Evolutionary conservation across 306 rosid genomes (phyloP), one percentile per base, ranked within the genome.

Genomic region (Vigna unguiculata): DNA sequence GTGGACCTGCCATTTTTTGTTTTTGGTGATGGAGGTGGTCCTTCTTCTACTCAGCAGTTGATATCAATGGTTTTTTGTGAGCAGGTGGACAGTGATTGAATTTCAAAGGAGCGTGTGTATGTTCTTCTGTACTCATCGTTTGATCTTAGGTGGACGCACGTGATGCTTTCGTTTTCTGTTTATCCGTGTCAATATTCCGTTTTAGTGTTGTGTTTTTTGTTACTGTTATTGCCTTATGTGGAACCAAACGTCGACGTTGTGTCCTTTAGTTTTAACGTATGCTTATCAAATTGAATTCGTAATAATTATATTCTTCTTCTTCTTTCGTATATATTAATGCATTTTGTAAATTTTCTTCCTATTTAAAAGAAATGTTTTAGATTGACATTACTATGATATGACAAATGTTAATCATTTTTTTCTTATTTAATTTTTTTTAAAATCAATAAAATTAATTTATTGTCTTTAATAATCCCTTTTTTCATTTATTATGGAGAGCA

Each of bases 51-150:
- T 40, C 11, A 8, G 0, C 7, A 4, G 5, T 64, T 60, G 49
- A 63, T 5, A 40, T 69, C 19, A 16, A 43, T 69, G 22, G 4
- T 20, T 20, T 59, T 52, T 71, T 66, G 54, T 76, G 60, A 69
- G 70, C 87, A 88, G 92, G 83, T 79, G 65, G 75, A 11, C 3
- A 69, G n/a, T 58, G 38, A 54, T 22, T 15, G 16, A 58, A 12
- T 54, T 70, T 45, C 75, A 32, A 60, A 60, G 74, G 71, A 28
- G 32, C 32, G 32, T n/a, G n/a, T n/a, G n/a, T n/a, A n/a, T n/a
- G n/a, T n/a, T n/a, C n/a, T n/a, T n/a, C 21, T 73, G 36, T 25
- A 66, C 46, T 79, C 66, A 53, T 79, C 66, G 77, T 72, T 51
- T 6, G 72, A 74, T 77, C 77, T 78, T 36, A 7, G 54, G 67